Conservation (phyloP, 2,329 filamentous ascomycete genomes). For the Xylariomycetidae sp. region DNA sequence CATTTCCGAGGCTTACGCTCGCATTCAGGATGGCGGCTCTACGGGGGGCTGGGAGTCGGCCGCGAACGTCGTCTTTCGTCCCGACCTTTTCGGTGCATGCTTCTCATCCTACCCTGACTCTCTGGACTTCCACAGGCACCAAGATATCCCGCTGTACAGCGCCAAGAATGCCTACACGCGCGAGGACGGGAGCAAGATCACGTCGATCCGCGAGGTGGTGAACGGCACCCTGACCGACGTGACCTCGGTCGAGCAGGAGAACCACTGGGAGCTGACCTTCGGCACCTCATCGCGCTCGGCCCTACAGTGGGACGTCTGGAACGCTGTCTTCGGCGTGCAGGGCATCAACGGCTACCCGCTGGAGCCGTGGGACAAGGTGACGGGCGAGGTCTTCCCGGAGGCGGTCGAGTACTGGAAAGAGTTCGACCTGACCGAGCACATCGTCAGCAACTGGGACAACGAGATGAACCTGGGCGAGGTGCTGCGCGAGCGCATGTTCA, state of each 20-base stretch:
- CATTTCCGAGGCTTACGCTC: constrained; percentile 14
- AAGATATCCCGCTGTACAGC: constrained; percentile 16
- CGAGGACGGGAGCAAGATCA: constrained; percentile 8
- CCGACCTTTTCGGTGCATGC: constrained; percentile 19
- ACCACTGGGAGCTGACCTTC: constrained; percentile 20
- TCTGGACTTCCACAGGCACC: constrained; percentile 14
- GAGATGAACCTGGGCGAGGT: constrained; percentile 12
- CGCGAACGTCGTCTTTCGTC: constrained; percentile 15
- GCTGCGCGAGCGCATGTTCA: constrained; percentile 11
- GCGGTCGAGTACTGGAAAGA: constrained; percentile 14
- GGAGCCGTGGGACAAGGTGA: constrained; percentile 20
- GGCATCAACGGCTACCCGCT: constrained; percentile 16
- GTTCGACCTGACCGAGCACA: constrained; percentile 14
- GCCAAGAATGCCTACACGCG: constrained; percentile 14
- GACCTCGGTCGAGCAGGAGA: constrained; percentile 14
- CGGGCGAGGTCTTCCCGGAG: constrained; percentile 16
- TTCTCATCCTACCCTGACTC: constrained; percentile 20
- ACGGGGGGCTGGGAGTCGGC: constrained; percentile 17
- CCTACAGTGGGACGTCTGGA: constrained; percentile 19
- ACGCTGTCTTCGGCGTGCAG: constrained; percentile 17
- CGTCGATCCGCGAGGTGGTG: constrained; percentile 11
- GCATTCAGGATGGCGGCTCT: constrained; percentile 18
- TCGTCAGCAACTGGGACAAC: constrained; percentile 12
- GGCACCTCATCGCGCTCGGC: constrained; percentile 16
- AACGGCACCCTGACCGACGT: constrained; percentile 7